Conservation (phyloP, 2,329 filamentous ascomycete species). For the Fusarium vanettenii region DNA sequence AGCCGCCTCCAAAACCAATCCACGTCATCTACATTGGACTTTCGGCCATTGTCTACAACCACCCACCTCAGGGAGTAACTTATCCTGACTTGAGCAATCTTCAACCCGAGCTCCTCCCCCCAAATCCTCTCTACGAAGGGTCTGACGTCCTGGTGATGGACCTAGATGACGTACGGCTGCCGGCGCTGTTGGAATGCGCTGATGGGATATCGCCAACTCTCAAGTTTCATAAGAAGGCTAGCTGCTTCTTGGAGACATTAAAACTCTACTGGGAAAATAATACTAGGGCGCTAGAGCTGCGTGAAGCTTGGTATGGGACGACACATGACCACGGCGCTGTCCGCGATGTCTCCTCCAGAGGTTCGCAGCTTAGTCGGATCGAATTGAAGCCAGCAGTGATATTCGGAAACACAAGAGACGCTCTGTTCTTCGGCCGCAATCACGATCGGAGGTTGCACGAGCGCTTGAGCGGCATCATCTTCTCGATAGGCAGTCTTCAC, state of each 20-base stretch:
- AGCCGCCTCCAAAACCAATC: neutral
- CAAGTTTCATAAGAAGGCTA: neutral
- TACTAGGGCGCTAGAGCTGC: neutral
- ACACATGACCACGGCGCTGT: neutral
- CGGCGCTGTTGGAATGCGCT: neutral
- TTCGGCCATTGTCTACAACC: neutral
- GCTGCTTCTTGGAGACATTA: neutral
- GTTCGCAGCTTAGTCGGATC: neutral
- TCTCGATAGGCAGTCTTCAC: neutral
- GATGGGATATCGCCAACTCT: neutral
- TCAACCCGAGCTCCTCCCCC: neutral
- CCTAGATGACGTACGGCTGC: constrained; percentile 9
- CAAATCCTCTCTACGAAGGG: neutral
- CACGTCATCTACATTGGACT: neutral
- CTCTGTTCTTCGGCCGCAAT: neutral
- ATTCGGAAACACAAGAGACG: neutral
- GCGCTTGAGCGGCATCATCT: neutral
- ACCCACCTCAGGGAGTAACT: neutral
- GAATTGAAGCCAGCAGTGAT: constrained; percentile 1
- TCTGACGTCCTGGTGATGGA: neutral
- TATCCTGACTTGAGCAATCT: neutral
- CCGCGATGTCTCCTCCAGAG: neutral
- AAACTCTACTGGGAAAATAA: neutral
- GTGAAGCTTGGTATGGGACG: neutral
- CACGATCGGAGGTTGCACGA: neutral